Evolutionary conservation across 768 basidiomycete genomes (phyloP).

Genomic region (Lentinula raphanica): DNA sequence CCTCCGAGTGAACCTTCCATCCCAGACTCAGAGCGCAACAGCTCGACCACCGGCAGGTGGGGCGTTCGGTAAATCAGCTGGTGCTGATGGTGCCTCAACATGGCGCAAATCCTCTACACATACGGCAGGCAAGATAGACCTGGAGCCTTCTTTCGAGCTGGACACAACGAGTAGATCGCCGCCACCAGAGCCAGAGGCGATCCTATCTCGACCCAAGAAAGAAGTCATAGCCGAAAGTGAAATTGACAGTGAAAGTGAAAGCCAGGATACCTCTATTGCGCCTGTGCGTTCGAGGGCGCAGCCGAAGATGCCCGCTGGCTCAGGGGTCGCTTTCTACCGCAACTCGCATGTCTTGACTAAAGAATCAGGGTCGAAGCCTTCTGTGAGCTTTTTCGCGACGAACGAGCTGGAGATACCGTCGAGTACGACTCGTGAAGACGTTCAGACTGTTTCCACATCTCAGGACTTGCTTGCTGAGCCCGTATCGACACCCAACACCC

Average conservation of each 20-base stretch:
- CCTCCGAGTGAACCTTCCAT: constrained; percentile 1
- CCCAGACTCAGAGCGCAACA: neutral
- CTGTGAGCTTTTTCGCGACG: constrained; percentile 71
- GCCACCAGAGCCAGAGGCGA: constrained; percentile 31
- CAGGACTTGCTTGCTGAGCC: neutral
- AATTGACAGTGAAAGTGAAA: no score
- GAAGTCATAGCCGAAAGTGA: neutral
- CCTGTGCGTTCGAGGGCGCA: constrained; percentile 45
- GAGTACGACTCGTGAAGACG: constrained; percentile 16
- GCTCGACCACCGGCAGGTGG: neutral
- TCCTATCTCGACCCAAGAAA: neutral
- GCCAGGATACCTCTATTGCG: constrained; percentile 6
- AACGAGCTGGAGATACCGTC: constrained; percentile 61
- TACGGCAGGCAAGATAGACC: neutral
- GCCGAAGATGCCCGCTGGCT: constrained; percentile 68
- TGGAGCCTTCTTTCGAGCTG: constrained; percentile 23
- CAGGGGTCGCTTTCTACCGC: constrained; percentile 69
- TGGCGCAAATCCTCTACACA: constrained; percentile 9
- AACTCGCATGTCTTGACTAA: constrained; percentile 51
- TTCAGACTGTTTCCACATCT: constrained; percentile 10
- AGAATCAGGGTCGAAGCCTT: constrained; percentile 38
- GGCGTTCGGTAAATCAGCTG: constrained; percentile 10
- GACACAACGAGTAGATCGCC: constrained; percentile 49
- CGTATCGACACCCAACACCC: neutral
- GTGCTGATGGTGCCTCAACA: constrained; percentile 7